Percentiles rank a stretch among this genome's conserved stretches.
phyloP scores from a whole-genome alignment of 2,329 filamentous ascomycete genomes.

The Triangularia verruculosa region DNA sequence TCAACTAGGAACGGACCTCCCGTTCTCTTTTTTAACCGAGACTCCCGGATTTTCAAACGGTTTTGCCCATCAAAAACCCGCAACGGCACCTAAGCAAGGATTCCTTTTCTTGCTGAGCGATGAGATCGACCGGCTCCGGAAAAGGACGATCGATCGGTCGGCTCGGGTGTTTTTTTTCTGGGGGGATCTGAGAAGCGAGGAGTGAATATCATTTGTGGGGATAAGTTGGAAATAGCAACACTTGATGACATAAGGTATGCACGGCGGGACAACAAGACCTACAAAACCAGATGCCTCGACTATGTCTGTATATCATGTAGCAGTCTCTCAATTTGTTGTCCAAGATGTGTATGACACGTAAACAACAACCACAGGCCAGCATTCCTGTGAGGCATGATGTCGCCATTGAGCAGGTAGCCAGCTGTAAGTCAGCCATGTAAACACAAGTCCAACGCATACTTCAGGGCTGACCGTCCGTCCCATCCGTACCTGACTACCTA shows the following conservation, averaged over 20 bases:
- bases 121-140: slow-evolving; percentile 4
- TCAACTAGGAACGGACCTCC: slow-evolving; percentile 12
- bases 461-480: not conserved
- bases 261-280: no score
- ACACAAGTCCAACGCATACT: not conserved
- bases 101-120: not conserved
- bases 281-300: no score
- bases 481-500: not conserved
- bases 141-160: not conserved
- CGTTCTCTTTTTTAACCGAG: slow-evolving; percentile 6
- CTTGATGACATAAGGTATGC: no score
- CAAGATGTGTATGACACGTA: not conserved
- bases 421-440: not conserved
- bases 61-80: not conserved
- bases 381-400: not conserved
- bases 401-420: not conserved
- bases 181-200: not conserved
- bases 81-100: not conserved
- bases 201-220: not conserved
- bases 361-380: not conserved
- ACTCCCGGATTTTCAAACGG: slow-evolving; percentile 13
- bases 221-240: not conserved
- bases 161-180: not conserved
- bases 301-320: no score
- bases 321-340: no score